Conservation (phyloP, 2,329 filamentous ascomycete genomes). For the Cordyceps cateniannulata region DNA sequence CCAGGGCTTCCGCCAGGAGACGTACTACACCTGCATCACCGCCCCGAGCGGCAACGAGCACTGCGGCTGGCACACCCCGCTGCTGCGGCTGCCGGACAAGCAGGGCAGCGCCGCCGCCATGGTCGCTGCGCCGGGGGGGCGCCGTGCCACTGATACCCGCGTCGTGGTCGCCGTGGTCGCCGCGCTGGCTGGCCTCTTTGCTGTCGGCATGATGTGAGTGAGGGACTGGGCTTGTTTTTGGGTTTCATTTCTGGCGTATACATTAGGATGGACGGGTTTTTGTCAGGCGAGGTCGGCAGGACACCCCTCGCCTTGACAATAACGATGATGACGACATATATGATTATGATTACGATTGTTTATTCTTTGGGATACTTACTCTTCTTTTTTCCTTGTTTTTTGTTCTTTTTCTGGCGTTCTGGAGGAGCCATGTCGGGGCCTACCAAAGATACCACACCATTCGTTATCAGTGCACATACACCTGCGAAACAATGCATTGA, state of each 20-base stretch:
- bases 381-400: background rate
- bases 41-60: constrained; percentile 22
- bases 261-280: background rate
- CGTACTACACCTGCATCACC: constrained; percentile 29
- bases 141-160: constrained; percentile 17
- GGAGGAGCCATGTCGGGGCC: background rate
- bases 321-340: background rate
- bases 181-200: constrained; percentile 21
- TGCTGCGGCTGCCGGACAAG: constrained; percentile 20
- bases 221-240: background rate
- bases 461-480: constrained; percentile 9
- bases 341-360: background rate
- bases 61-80: constrained; percentile 31
- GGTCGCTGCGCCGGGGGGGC: background rate
- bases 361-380: background rate
- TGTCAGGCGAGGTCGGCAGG: background rate
- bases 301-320: background rate
- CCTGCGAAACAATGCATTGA: background rate
- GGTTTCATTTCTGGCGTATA: background rate
- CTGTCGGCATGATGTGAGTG: constrained; percentile 19
- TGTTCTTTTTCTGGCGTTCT: background rate
- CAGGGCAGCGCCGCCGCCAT: constrained; percentile 9
- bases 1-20: constrained; percentile 27
- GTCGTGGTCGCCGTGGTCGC: constrained; percentile 18
- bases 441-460: constrained; percentile 8